Percentiles rank a stretch among this genome's conserved stretches.
Evolutionary conservation across 495 filamentous ascomycete species (phyloP).

Genomic region (Terfezia boudieri): DNA sequence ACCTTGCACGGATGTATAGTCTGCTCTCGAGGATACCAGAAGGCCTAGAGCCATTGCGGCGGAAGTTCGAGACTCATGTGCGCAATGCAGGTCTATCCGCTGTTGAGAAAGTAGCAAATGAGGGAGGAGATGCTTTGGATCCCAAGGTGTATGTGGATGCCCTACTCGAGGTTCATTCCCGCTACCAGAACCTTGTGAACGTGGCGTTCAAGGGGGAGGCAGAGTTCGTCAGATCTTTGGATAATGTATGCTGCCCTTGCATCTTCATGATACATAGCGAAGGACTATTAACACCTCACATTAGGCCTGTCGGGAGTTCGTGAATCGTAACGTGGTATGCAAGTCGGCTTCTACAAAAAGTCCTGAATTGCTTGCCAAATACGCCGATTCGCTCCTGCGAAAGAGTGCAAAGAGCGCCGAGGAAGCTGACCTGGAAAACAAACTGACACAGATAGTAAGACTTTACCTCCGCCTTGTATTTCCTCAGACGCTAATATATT

Average conservation of each 20-base stretch:
- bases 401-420: conserved; percentile 80
- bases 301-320: conserved; percentile 68
- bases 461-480: background rate
- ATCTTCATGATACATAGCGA: too few species aligned
- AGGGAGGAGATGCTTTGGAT: conserved; percentile 65
- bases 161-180: conserved; percentile 75
- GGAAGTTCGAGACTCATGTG: conserved; percentile 81
- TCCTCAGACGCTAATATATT: background rate
- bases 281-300: too few species aligned
- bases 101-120: conserved; percentile 74
- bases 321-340: conserved; percentile 91
- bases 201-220: conserved; percentile 85
- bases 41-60: conserved; percentile 71
- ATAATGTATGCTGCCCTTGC: conserved; percentile 34
- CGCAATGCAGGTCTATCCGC: conserved; percentile 67
- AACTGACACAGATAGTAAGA: conserved; percentile 50
- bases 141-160: conserved; percentile 94
- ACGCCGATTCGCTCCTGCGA: conserved; percentile 80
- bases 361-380: conserved; percentile 83
- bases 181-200: conserved; percentile 79
- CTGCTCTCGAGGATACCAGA: conserved; percentile 78
- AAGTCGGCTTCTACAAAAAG: conserved; percentile 78
- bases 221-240: conserved; percentile 87
- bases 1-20: conserved; percentile 90
- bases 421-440: conserved; percentile 78